Percentiles rank a stretch among this genome's conserved stretches.
Evolutionary conservation across 192 early-diverging fungal genomes (phyloP).

Genomic region (Thamnidium elegans): DNA sequence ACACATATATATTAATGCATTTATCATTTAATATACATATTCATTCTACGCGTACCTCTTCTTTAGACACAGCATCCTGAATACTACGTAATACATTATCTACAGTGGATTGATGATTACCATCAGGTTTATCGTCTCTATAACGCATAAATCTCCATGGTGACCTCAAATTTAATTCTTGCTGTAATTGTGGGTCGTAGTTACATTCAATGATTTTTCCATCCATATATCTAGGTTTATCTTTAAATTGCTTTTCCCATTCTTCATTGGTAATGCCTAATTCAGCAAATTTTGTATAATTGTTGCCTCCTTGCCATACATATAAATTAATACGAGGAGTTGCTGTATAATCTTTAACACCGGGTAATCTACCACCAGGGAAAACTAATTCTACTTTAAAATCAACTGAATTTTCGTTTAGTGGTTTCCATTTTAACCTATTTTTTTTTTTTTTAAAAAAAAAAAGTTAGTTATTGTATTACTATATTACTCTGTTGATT

Average conservation of each 20-base stretch:
- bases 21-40: neutral
- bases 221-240: conserved; percentile 37
- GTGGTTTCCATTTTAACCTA: conserved; percentile 87
- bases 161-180: conserved; percentile 25
- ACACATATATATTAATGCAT: neutral
- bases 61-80: conserved; percentile 60
- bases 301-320: conserved; percentile 45
- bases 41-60: conserved; percentile 42
- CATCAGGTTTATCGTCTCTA: conserved; percentile 76
- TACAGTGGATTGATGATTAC: conserved; percentile 64
- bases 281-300: conserved; percentile 45
- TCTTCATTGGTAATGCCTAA: conserved; percentile 56
- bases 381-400: conserved; percentile 53
- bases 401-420: conserved; percentile 78
- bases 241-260: conserved; percentile 44
- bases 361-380: conserved; percentile 24
- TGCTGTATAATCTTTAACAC: conserved; percentile 19
- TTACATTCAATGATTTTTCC: conserved; percentile 63
- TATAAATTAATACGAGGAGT: conserved; percentile 47
- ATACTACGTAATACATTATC: conserved; percentile 67
- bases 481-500: neutral
- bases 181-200: conserved; percentile 49
- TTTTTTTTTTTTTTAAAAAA: neutral
- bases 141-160: conserved; percentile 75
- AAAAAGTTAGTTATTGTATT: conserved; percentile 1